Evolutionary conservation across 169 alveolate species (phyloP).

Genomic region (Cryptosporidium meleagridis): DNA sequence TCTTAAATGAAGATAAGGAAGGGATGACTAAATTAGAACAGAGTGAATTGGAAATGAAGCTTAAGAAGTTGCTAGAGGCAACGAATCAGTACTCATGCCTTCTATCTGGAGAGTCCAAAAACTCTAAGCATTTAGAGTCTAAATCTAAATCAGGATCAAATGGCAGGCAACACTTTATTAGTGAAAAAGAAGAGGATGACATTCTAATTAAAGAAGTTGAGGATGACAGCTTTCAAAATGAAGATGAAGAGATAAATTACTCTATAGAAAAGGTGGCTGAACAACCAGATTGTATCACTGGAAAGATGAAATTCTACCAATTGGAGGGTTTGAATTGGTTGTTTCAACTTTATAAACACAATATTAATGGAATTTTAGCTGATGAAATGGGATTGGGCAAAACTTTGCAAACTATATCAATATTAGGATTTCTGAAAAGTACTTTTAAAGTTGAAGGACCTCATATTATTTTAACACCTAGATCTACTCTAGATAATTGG

Average conservation of each 20-base stretch:
- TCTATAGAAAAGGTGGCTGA: constrained; percentile 38
- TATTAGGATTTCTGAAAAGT: constrained; percentile 81
- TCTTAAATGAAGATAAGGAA: neutral
- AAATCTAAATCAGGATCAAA: neutral
- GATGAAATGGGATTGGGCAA: constrained; percentile 94
- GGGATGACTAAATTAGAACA: constrained; percentile 3
- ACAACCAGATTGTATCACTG: constrained; percentile 78
- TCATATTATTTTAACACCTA: constrained; percentile 85
- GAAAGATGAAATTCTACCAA: constrained; percentile 86
- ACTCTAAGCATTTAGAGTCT: neutral
- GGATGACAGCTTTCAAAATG: constrained; percentile 8
- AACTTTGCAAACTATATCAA: constrained; percentile 88
- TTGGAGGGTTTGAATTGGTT: constrained; percentile 91
- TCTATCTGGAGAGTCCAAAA: constrained; percentile 29
- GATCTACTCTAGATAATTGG: constrained; percentile 87
- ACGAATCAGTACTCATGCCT: constrained; percentile 46
- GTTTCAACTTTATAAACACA: constrained; percentile 82
- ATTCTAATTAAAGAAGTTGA: constrained; percentile 51
- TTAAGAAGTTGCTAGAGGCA: constrained; percentile 45
- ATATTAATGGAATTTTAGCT: constrained; percentile 91
- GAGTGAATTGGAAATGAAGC: constrained; percentile 23
- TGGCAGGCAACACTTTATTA: constrained; percentile 55
- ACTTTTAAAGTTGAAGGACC: constrained; percentile 79
- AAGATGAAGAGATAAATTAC: constrained; percentile 1
- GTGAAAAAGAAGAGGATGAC: constrained; percentile 74